Evolutionary conservation across 495 filamentous ascomycete genomes (phyloP), one percentile per base, ranked within the genome.

Genomic region (Xylaria flabelliformis): DNA sequence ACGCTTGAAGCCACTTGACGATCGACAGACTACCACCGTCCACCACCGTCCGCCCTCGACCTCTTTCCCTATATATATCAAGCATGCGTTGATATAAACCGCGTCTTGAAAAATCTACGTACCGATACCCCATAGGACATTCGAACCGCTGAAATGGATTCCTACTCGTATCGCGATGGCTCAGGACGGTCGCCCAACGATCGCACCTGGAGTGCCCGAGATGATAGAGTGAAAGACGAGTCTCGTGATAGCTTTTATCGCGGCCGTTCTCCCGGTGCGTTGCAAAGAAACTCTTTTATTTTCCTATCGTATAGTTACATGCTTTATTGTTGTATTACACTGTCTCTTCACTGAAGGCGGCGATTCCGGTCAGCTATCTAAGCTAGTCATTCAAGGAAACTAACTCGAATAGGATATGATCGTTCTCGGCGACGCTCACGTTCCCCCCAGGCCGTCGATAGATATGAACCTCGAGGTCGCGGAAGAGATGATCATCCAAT

Each of bases 401-500:
- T 79, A 64, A 79, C 71, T 67, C 56, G 64, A 32, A 58, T 71
- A 85, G 80, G 76, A 53, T 75, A 78, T 68, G 84, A 87, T 32
- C 82, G 85, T 71, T 78, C 73, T 61, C 77, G 75, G 34, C 83
- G 86, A 7, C 90, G 93, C 64, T 94, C 92, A 32, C 89, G 93
- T 24, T 95, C 93, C 3, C 93, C 93, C 29, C 76, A 82, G 34
- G 83, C 88, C 55, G 90, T 94, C 65, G 91, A 93, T 78, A 87
- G 91, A 17, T 94, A 92, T 70, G 90, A 93, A 75, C 90, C 92
- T 50, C 84, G 88, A 51, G 85, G 83, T 41, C 87, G 92, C 63
- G 81, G 81, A 71, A 90, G 93, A 51, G 93, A 97, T 72, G 91
- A 93, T 67, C 88, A 91, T 78, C 83, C 84, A 58, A 85, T 87